Percentiles rank a stretch among this genome's conserved stretches.
These are phyloP conservation scores for Neoarthrinium moseri DNA, from an alignment of 2,329 filamentous ascomycete genomes.

Conservation along the genomic window DNA sequence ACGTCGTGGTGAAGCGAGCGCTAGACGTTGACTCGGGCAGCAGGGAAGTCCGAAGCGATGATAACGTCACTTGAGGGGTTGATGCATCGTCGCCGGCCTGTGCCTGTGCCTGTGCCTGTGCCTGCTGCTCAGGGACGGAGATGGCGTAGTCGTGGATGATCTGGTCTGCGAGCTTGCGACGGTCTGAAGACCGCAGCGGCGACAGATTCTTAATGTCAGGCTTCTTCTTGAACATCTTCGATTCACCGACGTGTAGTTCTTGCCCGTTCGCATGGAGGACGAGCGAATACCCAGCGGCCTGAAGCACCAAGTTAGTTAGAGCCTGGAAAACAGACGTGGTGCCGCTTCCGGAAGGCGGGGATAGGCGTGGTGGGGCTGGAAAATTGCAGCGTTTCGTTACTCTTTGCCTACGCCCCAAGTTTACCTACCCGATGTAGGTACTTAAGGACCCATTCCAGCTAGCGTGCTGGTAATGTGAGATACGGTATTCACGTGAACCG, in stretches of 20 bases:
- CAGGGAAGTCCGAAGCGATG: conserved; percentile 47
- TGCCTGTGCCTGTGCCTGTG: conserved; percentile 24
- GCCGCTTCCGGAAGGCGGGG: neutral
- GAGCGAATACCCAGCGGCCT: no score
- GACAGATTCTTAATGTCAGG: conserved; percentile 67
- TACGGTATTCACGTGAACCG: no score
- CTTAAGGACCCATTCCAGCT: no score
- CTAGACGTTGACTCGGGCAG: conserved; percentile 63
- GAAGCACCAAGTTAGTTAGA: no score
- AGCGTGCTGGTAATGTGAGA: no score
- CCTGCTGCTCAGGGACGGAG: conserved; percentile 8
- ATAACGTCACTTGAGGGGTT: conserved; percentile 5
- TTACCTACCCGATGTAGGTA: no score
- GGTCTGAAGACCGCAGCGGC: conserved; percentile 65
- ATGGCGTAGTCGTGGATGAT: conserved; percentile 63
- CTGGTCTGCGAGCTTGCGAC: conserved; percentile 64
- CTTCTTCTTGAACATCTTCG: conserved; percentile 65
- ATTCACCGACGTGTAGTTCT: neutral
- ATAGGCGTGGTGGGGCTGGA: no score
- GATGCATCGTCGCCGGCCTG: conserved; percentile 16
- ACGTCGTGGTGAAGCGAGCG: conserved; percentile 64
- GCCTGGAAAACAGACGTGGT: no score
- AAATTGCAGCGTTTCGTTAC: neutral
- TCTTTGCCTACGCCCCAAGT: neutral
- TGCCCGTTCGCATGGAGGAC: no score